Conservation (phyloP, 225 moss, liverwort and hornwort genomes). For the Pleurozium schreberi region DNA sequence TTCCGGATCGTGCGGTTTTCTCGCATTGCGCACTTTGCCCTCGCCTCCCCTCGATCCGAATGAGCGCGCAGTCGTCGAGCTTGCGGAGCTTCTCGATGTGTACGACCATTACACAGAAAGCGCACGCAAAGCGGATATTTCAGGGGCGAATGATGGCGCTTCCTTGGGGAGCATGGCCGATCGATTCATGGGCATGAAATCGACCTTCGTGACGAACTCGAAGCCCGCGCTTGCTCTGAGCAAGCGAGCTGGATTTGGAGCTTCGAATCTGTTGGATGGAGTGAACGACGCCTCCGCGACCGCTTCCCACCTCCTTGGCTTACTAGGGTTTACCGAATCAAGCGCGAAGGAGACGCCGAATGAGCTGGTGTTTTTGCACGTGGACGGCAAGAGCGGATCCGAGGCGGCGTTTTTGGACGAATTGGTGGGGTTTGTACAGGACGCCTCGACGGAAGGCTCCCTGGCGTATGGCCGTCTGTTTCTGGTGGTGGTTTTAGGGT, state of each 20-base stretch:
- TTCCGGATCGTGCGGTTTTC: slow-evolving; percentile 69
- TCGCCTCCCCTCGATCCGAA: not conserved
- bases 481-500: slow-evolving; percentile 70
- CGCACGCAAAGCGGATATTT: slow-evolving; percentile 14
- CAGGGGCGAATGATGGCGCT: not conserved
- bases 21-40: slow-evolving; percentile 51
- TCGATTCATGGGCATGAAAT: slow-evolving; percentile 49
- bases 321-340: slow-evolving; percentile 52
- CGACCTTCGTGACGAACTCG: slow-evolving; percentile 39
- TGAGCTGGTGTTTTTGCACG: slow-evolving; percentile 64
- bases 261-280: not conserved
- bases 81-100: slow-evolving; percentile 44
- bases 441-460: slow-evolving; percentile 50
- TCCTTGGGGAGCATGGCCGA: slow-evolving; percentile 6
- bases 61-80: slow-evolving; percentile 24
- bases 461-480: slow-evolving; percentile 62
- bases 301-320: slow-evolving; percentile 18
- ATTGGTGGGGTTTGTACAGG: slow-evolving; percentile 39
- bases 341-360: slow-evolving; percentile 14
- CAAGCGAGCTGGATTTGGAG: slow-evolving; percentile 30
- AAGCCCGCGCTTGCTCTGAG: slow-evolving; percentile 24
- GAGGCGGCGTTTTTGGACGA: slow-evolving; percentile 44
- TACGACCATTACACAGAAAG: slow-evolving; percentile 25
- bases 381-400: slow-evolving; percentile 19
- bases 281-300: not conserved